Evolutionary conservation across 306 rosid species (phyloP).

Genomic region (Bauhinia variegata): DNA sequence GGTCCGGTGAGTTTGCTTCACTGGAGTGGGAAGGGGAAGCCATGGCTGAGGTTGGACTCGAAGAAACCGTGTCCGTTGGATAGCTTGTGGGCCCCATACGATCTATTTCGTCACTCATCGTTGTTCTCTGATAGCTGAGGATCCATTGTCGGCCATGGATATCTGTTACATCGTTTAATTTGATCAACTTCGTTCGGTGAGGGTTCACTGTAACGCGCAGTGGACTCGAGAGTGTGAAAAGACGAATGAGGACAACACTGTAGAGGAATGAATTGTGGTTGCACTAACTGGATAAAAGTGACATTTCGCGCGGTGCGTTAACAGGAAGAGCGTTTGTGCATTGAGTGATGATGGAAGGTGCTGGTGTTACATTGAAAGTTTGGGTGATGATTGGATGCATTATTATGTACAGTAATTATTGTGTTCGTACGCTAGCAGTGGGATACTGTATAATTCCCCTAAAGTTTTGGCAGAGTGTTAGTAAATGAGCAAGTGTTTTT

Average conservation of each 20-base stretch:
- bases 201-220: not conserved
- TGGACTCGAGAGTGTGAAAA: not conserved
- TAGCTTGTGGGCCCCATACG: conserved; percentile 90
- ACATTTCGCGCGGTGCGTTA: not conserved
- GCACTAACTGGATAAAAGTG: not conserved
- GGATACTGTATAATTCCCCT: no score
- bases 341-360: no score
- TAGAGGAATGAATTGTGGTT: not conserved
- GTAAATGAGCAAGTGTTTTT: no score
- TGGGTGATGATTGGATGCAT: no score
- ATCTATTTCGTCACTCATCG: conserved; percentile 64
- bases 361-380: no score
- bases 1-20: conserved; percentile 89
- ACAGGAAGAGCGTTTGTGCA: no score
- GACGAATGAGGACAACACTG: conserved; percentile 38
- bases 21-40: conserved; percentile 98
- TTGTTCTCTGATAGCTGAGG: conserved; percentile 59
- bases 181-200: not conserved
- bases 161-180: not conserved
- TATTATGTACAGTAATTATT: no score
- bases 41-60: conserved; percentile 84
- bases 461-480: no score
- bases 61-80: conserved; percentile 83
- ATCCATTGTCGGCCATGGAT: conserved; percentile 14
- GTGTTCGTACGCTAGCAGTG: no score